Percentiles rank a stretch among this genome's conserved stretches.
Evolutionary conservation across 2,329 filamentous ascomycete genomes (phyloP).

Genomic region (Neonectria ditissima): DNA sequence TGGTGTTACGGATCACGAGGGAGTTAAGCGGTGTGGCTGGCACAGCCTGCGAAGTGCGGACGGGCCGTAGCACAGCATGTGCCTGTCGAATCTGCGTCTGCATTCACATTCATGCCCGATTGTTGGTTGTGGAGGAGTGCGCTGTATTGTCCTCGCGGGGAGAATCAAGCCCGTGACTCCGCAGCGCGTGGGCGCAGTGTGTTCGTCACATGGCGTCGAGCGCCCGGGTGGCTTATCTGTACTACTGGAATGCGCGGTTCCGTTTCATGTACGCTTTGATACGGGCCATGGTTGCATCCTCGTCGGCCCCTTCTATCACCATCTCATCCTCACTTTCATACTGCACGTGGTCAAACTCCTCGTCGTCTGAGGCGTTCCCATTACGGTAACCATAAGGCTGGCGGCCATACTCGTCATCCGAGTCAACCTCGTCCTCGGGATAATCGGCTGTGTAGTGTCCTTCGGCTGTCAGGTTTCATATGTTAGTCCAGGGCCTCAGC

Average conservation of each 20-base stretch:
- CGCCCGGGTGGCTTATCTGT: conserved; percentile 3
- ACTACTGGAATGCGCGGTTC: conserved; percentile 45
- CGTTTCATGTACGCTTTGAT: conserved; percentile 54
- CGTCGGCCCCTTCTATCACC: conserved; percentile 53
- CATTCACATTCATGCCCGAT: conserved; percentile 3
- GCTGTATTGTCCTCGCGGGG: neutral
- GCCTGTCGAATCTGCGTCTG: conserved; percentile 12
- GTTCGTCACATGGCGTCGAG: neutral
- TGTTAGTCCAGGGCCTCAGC: conserved; percentile 28
- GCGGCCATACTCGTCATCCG: conserved; percentile 67
- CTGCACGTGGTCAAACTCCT: conserved; percentile 62
- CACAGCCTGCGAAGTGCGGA: conserved; percentile 1
- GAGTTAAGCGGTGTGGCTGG: conserved; percentile 33
- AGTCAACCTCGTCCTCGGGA: conserved; percentile 81
- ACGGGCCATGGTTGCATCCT: conserved; percentile 54
- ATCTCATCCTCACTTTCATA: conserved; percentile 54
- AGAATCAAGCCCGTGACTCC: too few relatives aligned
- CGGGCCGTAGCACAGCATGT: conserved; percentile 1
- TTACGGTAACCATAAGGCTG: conserved; percentile 68
- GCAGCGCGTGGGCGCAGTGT: neutral
- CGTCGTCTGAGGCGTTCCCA: conserved; percentile 65
- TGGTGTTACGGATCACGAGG: conserved; percentile 28
- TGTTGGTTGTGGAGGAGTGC: neutral
- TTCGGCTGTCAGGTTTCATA: conserved; percentile 64
- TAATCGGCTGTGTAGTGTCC: conserved; percentile 85